A percentile compares a stretch with the other conserved stretches of the same genome.
phyloP scores from a whole-genome alignment of 148 eudicot genomes.

The Linanthus parryae region DNA sequence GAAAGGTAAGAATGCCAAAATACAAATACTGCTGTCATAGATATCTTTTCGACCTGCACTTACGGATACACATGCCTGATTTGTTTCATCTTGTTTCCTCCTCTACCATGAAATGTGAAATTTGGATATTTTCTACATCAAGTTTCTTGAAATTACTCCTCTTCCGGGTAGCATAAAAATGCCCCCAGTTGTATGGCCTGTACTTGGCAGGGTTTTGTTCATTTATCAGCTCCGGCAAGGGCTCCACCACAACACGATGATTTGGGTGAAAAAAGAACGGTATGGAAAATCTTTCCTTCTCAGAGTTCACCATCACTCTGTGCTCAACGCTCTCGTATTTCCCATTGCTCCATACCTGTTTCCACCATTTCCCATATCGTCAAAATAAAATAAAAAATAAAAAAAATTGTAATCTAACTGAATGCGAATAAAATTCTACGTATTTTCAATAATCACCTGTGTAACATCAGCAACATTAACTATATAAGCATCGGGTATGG shows the following conservation, averaged over 20 bases:
- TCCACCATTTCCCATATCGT: too few species aligned
- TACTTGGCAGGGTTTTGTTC: slow-evolving; percentile 36
- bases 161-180: slow-evolving; percentile 24
- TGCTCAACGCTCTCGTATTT: slow-evolving; percentile 63
- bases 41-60: too few species aligned
- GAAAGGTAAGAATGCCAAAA: too few species aligned
- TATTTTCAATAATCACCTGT: too few species aligned
- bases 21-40: too few species aligned
- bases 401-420: too few species aligned
- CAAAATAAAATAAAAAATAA: too few species aligned
- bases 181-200: slow-evolving; percentile 36
- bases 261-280: slow-evolving; percentile 53
- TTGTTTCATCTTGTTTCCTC: too few species aligned
- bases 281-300: slow-evolving; percentile 41
- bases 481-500: too few species aligned
- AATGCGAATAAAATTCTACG: too few species aligned
- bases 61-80: too few species aligned
- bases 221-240: slow-evolving; percentile 34
- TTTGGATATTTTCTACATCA: slow-evolving; percentile 37
- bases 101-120: slow-evolving; percentile 31
- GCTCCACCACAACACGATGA: slow-evolving; percentile 39
- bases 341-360: slow-evolving; percentile 60
- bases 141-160: slow-evolving; percentile 45
- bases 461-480: too few species aligned
- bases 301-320: slow-evolving; percentile 38